Conservation (phyloP, 2,329 filamentous ascomycete genomes). For the Xylaria multiplex region DNA sequence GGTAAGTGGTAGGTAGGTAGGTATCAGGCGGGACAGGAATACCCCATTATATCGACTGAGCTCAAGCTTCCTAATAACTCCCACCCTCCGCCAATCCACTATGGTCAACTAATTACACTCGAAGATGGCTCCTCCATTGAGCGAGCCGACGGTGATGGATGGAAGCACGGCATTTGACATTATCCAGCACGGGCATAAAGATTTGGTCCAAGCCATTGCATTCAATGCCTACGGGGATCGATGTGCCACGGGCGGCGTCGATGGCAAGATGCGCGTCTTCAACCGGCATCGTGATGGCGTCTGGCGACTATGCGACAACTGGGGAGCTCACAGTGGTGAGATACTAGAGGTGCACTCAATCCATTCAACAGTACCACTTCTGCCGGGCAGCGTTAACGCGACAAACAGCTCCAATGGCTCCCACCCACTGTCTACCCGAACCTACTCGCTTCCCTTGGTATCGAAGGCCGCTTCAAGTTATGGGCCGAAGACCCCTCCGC, state of each 20-base stretch:
- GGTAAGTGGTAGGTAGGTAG: background rate
- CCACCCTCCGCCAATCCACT: conserved; percentile 10
- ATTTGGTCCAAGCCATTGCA: conserved; percentile 83
- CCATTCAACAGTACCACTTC: background rate
- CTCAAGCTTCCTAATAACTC: background rate
- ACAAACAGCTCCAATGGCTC: conserved; percentile 84
- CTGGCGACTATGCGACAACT: conserved; percentile 86
- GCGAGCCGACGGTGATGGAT: conserved; percentile 39
- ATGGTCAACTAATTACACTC: conserved; percentile 31
- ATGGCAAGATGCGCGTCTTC: conserved; percentile 93
- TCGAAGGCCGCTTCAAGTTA: conserved; percentile 89
- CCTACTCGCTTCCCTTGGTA: conserved; percentile 85
- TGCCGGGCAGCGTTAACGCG: conserved; percentile 35
- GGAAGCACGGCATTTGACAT: conserved; percentile 66
- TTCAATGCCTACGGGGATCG: conserved; percentile 95
- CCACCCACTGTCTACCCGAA: conserved; percentile 87
- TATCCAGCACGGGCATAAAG: conserved; percentile 78
- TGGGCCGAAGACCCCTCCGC: conserved; percentile 93
- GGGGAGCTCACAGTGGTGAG: conserved; percentile 90
- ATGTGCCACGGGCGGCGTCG: conserved; percentile 89
- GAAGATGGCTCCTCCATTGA: conserved; percentile 41
- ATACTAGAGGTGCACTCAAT: conserved; percentile 78
- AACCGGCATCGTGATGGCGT: conserved; percentile 80
- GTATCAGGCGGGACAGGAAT: no score
- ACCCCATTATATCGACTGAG: background rate